These are phyloP conservation scores for Solanum chiquidenum DNA, from an alignment of 257 asterid genomes.

Conservation along the genomic window DNA sequence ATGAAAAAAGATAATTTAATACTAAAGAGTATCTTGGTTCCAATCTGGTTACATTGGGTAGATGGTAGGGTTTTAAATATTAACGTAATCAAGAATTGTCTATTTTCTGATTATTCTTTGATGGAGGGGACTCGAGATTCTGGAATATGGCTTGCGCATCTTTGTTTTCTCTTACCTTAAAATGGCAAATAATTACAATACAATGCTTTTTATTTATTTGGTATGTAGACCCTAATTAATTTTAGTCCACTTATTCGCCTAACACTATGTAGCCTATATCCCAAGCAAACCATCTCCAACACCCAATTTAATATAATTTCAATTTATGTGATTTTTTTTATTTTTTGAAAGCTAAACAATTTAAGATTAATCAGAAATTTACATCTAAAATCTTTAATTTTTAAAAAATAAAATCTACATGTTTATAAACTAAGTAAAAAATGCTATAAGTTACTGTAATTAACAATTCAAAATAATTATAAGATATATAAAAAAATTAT, in stretches of 20 bases:
- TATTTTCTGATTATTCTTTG: background rate
- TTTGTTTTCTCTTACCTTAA: background rate
- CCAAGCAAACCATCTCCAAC: background rate
- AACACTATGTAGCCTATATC: background rate
- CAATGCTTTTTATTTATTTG: background rate
- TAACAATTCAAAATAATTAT: background rate
- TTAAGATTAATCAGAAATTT: background rate
- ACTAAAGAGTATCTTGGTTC: background rate
- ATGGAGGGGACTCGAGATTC: background rate
- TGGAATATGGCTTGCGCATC: background rate
- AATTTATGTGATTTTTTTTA: background rate
- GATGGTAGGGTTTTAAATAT: background rate
- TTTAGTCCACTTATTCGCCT: background rate
- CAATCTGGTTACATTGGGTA: background rate
- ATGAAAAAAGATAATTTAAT: no score
- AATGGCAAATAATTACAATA: background rate
- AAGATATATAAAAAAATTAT: no score
- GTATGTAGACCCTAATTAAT: background rate
- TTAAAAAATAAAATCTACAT: no score
- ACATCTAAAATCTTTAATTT: no score
- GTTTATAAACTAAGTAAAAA: no score
- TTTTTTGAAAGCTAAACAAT: fast-evolving
- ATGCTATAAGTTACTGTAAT: no score
- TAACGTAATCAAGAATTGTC: background rate
- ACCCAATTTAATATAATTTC: background rate